These are phyloP conservation scores for Corynascus novoguineensis DNA, from an alignment of 495 filamentous ascomycete species.

Conservation along the genomic window DNA sequence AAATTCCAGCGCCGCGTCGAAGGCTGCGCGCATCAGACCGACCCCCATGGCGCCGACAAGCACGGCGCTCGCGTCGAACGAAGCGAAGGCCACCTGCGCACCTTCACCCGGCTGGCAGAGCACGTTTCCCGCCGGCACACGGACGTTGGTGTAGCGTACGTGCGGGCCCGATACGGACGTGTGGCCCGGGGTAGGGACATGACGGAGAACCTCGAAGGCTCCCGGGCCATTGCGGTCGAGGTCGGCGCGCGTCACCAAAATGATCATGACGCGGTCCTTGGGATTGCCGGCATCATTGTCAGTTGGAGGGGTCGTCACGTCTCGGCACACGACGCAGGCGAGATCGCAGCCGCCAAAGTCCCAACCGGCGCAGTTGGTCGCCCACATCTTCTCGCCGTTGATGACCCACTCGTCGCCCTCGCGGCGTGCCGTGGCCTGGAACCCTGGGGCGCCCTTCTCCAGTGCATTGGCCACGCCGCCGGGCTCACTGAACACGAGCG, in stretches of 20 bases:
- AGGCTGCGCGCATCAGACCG: conserved; percentile 49
- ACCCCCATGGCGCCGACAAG: conserved; percentile 51
- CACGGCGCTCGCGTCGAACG: conserved; percentile 43
- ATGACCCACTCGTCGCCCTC: conserved; percentile 51
- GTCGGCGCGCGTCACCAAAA: conserved; percentile 44
- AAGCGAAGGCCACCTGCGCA: conserved; percentile 29
- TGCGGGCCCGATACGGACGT: conserved; percentile 44
- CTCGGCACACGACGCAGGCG: conserved; percentile 49
- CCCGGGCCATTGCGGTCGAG: conserved; percentile 35
- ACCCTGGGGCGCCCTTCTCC: conserved; percentile 43
- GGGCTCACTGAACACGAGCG: conserved; percentile 48
- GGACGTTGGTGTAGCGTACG: conserved; percentile 42
- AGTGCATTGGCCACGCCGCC: conserved; percentile 48
- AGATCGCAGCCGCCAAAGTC: conserved; percentile 49
- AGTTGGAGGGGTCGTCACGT: conserved; percentile 26
- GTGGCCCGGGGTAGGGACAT: conserved; percentile 42
- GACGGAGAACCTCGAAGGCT: conserved; percentile 39
- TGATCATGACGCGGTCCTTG: conserved; percentile 40
- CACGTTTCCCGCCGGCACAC: conserved; percentile 44
- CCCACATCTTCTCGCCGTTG: conserved; percentile 55
- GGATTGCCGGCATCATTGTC: conserved; percentile 24
- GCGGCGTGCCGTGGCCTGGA: conserved; percentile 44
- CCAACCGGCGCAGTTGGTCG: conserved; percentile 51
- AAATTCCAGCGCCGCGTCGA: conserved; percentile 48
- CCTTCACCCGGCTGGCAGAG: conserved; percentile 41